Conservation (phyloP, 805 yeast species). For the Danielia reshetovae region DNA sequence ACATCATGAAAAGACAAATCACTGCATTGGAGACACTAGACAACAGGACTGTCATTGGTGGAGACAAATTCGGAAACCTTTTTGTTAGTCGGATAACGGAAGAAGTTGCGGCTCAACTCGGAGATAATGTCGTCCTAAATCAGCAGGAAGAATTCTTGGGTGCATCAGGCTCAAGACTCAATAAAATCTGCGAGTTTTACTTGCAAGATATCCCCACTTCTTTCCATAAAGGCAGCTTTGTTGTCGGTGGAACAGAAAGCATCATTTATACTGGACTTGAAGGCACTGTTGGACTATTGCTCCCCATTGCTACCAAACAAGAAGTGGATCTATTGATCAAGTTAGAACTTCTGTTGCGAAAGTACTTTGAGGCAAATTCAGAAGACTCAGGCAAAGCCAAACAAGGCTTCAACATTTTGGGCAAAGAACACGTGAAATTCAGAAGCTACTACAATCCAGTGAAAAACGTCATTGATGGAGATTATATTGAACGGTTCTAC, state of each 20-base stretch:
- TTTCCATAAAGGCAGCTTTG: conserved; percentile 50
- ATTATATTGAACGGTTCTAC: conserved; percentile 61
- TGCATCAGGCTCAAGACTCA: conserved; percentile 52
- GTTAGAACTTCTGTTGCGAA: conserved; percentile 47
- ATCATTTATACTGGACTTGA: conserved; percentile 72
- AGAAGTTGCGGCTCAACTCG: conserved; percentile 45
- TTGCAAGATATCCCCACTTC: conserved; percentile 69
- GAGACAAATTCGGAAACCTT: conserved; percentile 84
- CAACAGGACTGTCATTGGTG: conserved; percentile 70
- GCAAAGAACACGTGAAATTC: conserved; percentile 62
- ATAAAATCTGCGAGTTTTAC: conserved; percentile 52
- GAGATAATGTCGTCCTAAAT: conserved; percentile 41
- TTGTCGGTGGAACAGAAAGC: conserved; percentile 61
- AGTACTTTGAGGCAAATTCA: conserved; percentile 22
- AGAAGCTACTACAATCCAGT: conserved; percentile 82
- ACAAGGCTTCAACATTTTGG: conserved; percentile 41
- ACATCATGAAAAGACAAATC: conserved; percentile 61
- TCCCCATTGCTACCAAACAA: conserved; percentile 59
- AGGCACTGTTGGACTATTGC: conserved; percentile 73
- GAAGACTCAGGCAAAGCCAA: conserved; percentile 23
- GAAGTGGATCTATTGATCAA: conserved; percentile 59
- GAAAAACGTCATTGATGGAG: conserved; percentile 82
- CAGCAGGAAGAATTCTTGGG: conserved; percentile 35
- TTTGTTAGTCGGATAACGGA: conserved; percentile 61
- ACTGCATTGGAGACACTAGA: conserved; percentile 63